Evolutionary conservation across 2,329 filamentous ascomycete genomes (phyloP), one percentile per base, ranked within the genome.

Genomic region (Amesomyces nigricolor): DNA sequence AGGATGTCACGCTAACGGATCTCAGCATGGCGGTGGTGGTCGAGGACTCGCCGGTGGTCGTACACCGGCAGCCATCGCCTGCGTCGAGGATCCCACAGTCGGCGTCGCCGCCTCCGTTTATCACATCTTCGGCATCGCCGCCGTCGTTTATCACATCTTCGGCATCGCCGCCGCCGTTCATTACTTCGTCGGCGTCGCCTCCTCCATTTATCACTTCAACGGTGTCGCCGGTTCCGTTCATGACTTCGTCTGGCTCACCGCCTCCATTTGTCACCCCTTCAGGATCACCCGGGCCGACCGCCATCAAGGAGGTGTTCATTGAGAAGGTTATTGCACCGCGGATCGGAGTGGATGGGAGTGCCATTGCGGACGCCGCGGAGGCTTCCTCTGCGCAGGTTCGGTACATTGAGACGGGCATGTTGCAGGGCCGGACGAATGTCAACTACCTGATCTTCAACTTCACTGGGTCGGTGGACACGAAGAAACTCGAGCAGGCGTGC

Each of bases 371-470:
- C 52, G 72, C 77, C 0, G 70, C 75, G 0, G 75, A 78, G 53
- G 76, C 78, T 0, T 74, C 78, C 0, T 68, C 75, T 0, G 68
- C 75, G 1, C 78, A 81, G 63, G 70, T 76, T 2, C 72, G 72
- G 19, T 73, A 70, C 56, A 71, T 81, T 30, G 78, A 81, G 63
- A 67, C 77, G 1, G 73, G 71, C 6, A 73, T 79, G 66, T 71
- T 76, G 6, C 68, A 66, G 14, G 69, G 67, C 0, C 70, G 71
- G 0, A 76, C 72, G 1, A 76, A 78, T 54, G 66, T 80, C 43
- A 70, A 72, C 60, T 78, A 78, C 61, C 67, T 80, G 3, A 65
- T 76, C 1, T 72, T 82, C 56, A 74, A 71, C 35, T 77, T 78
- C 65, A 74, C 69, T 22, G 77, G 77, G 0, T 64, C 70, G 0